Evolutionary conservation across 2,329 filamentous ascomycete species (phyloP).

Genomic region (Epicoccum sorghinum): DNA sequence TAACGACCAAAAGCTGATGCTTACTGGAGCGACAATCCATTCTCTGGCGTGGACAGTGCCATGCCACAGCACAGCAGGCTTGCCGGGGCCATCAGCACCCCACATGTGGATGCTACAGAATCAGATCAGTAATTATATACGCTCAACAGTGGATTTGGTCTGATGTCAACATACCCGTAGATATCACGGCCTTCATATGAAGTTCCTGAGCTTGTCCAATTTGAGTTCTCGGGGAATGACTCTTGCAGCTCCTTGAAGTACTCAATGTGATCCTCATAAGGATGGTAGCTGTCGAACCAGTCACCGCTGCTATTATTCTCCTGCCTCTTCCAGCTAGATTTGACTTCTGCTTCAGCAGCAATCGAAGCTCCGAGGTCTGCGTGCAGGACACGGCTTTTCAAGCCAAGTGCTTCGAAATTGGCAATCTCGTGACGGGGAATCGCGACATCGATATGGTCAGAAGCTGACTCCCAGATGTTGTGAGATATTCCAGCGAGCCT

Average conservation of each 20-base stretch:
- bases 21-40: constrained; percentile 52
- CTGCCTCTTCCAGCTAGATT: constrained; percentile 45
- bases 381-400: constrained; percentile 49
- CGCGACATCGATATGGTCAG: constrained; percentile 51
- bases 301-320: constrained; percentile 21
- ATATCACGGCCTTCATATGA: constrained; percentile 41
- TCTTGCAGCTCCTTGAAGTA: constrained; percentile 35
- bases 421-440: constrained; percentile 48
- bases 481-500: constrained; percentile 46
- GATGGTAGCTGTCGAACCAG: constrained; percentile 44
- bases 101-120: constrained; percentile 34
- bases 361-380: constrained; percentile 54
- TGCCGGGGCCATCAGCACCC: constrained; percentile 37
- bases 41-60: constrained; percentile 42
- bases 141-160: neutral
- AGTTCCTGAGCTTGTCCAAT: constrained; percentile 37
- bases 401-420: constrained; percentile 47
- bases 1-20: neutral
- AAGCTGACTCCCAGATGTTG: constrained; percentile 46
- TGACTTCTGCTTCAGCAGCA: constrained; percentile 49
- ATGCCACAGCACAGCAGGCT: constrained; percentile 33
- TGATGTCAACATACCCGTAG: constrained; percentile 19
- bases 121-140: neutral
- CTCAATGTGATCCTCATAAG: constrained; percentile 36
- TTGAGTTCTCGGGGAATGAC: constrained; percentile 34